Evolutionary conservation across 2,329 filamentous ascomycete species (phyloP).

Genomic region (Ophiosphaerella korrae): DNA sequence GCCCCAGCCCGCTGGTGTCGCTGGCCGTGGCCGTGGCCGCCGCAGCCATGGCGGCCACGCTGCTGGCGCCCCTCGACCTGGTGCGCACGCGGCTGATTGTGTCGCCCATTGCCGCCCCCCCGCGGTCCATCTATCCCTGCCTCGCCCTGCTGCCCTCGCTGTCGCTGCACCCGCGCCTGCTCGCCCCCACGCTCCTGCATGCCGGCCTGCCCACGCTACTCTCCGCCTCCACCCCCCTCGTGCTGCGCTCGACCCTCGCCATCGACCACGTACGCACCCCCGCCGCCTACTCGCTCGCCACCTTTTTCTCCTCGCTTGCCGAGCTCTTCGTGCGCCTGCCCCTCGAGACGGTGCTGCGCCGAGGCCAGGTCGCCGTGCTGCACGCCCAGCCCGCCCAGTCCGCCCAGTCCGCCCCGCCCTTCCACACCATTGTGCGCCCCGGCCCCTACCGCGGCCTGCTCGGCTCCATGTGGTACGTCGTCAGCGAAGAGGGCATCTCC

Average conservation of each 20-base stretch:
- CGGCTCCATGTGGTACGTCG: conserved; percentile 89
- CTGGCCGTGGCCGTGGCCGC: conserved; percentile 73
- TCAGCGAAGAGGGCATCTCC: conserved; percentile 75
- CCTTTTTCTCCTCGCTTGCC: conserved; percentile 77
- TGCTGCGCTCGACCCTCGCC: conserved; percentile 82
- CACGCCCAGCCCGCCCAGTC: conserved; percentile 32
- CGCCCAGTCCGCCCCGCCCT: too few species aligned
- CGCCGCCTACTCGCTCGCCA: conserved; percentile 77
- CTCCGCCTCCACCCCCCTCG: conserved; percentile 79
- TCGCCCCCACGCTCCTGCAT: conserved; percentile 85
- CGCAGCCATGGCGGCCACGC: conserved; percentile 72
- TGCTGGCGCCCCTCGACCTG: conserved; percentile 86
- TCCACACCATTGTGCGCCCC: conserved; percentile 77
- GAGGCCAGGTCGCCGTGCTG: conserved; percentile 77
- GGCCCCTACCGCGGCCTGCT: conserved; percentile 84
- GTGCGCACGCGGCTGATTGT: conserved; percentile 86
- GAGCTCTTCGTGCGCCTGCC: conserved; percentile 89
- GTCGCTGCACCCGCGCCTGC: conserved; percentile 68
- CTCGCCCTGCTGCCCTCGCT: conserved; percentile 77
- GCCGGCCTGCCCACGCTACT: conserved; percentile 83
- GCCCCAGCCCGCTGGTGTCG: conserved; percentile 80
- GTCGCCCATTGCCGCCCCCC: conserved; percentile 74
- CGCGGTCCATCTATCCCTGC: conserved; percentile 77
- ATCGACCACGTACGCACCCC: conserved; percentile 84
- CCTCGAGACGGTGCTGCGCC: conserved; percentile 86